Percentiles rank a stretch among this genome's conserved stretches.
These are phyloP conservation scores for Kalmusia sp. DNA, from an alignment of 2,329 filamentous ascomycete species.

Conservation along the genomic window DNA sequence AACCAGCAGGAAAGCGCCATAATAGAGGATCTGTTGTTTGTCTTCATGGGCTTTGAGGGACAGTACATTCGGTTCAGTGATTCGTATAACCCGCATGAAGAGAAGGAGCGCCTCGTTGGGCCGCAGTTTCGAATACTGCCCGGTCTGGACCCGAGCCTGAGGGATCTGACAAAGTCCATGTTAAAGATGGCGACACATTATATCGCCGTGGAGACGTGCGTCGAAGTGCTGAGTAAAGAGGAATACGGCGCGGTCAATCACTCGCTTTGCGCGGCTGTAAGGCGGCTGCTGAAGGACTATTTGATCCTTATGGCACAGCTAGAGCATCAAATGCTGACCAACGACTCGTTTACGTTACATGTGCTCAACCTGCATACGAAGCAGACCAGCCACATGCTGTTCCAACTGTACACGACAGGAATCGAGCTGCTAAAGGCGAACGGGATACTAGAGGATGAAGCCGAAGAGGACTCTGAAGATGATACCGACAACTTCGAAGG, in stretches of 20 bases:
- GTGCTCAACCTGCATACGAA: constrained; percentile 91
- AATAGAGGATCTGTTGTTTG: constrained; percentile 88
- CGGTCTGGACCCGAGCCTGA: constrained; percentile 88
- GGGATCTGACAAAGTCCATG: constrained; percentile 87
- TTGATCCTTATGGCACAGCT: constrained; percentile 90
- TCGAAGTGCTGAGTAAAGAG: constrained; percentile 91
- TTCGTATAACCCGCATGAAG: constrained; percentile 80
- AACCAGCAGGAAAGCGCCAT: constrained; percentile 87
- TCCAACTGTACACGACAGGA: constrained; percentile 83
- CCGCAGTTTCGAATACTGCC: constrained; percentile 80
- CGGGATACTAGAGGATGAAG: constrained; percentile 81
- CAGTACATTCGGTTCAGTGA: constrained; percentile 91
- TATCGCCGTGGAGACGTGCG: constrained; percentile 86
- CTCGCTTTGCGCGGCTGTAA: constrained; percentile 91
- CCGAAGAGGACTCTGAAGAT: constrained; percentile 70
- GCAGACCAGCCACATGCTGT: constrained; percentile 88
- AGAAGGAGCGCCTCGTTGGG: constrained; percentile 85
- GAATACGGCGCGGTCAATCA: constrained; percentile 96
- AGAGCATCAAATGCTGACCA: constrained; percentile 90
- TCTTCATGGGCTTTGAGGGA: constrained; percentile 99
- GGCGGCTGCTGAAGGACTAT: constrained; percentile 91
- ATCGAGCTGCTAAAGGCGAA: constrained; percentile 85
- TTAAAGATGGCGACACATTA: constrained; percentile 95
- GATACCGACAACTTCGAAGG: constrained; percentile 88
- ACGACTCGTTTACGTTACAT: constrained; percentile 88